Evolutionary conservation across 768 basidiomycete genomes (phyloP).

Genomic region (Suillus hirtellus): DNA sequence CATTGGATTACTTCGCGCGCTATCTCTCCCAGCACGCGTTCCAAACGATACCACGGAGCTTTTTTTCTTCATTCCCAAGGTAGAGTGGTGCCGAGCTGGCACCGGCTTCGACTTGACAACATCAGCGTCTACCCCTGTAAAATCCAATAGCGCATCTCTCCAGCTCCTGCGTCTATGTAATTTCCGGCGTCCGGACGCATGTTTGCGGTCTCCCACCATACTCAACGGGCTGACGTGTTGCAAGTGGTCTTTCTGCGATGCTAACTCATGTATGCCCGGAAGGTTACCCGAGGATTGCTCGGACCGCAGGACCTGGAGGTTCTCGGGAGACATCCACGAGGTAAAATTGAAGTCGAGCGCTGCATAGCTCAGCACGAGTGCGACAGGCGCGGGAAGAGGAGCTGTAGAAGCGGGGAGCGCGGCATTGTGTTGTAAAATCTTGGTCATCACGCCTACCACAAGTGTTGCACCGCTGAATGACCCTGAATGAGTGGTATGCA

Average conservation of each 20-base stretch:
- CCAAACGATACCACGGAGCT: conserved; percentile 29
- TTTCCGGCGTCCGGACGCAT: conserved; percentile 34
- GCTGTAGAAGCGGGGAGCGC: conserved; percentile 24
- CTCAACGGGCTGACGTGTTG: conserved; percentile 87
- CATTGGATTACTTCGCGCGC: background rate
- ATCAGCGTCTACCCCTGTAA: conserved; percentile 39
- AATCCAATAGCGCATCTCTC: conserved; percentile 56
- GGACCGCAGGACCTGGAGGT: conserved; percentile 80
- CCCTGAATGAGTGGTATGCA: conserved; percentile 15
- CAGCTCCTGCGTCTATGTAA: conserved; percentile 58
- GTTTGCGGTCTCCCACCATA: conserved; percentile 78
- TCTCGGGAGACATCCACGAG: conserved; percentile 89
- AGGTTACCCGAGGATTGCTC: conserved; percentile 88
- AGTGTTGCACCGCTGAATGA: conserved; percentile 79
- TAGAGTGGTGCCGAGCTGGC: conserved; percentile 18
- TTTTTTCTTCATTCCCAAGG: conserved; percentile 27
- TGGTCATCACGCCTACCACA: conserved; percentile 81
- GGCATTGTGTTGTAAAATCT: conserved; percentile 69
- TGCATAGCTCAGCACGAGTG: conserved; percentile 87
- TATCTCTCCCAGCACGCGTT: conserved; percentile 7
- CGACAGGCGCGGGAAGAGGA: conserved; percentile 70
- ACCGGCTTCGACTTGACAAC: conserved; percentile 32
- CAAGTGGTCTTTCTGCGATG: conserved; percentile 84
- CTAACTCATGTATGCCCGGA: conserved; percentile 66
- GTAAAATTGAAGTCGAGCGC: conserved; percentile 98